Conservation (phyloP, 2,329 filamentous ascomycete genomes). For the Bipolaris sorokiniana region DNA sequence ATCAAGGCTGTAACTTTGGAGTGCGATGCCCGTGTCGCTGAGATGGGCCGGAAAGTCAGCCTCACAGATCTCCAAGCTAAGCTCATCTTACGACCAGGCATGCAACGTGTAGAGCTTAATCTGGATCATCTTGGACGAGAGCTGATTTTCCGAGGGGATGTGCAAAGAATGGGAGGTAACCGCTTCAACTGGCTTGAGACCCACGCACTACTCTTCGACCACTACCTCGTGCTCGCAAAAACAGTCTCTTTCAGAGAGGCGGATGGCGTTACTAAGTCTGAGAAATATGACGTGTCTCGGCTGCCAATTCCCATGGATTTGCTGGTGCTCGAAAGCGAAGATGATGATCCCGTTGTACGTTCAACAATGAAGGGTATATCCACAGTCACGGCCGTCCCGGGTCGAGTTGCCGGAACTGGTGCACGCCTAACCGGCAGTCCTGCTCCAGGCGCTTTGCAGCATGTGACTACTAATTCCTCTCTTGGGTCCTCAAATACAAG, state of each 20-base stretch:
- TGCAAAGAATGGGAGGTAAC: conserved; percentile 86
- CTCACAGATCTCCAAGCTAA: conserved; percentile 84
- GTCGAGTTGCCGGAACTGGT: conserved; percentile 57
- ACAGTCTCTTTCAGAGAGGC: conserved; percentile 70
- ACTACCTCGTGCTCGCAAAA: conserved; percentile 94
- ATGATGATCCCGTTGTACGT: conserved; percentile 89
- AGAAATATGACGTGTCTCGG: conserved; percentile 90
- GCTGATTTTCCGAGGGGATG: conserved; percentile 84
- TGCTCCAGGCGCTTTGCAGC: conserved; percentile 62
- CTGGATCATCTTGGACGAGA: conserved; percentile 92
- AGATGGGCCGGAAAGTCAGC: conserved; percentile 89
- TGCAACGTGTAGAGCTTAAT: conserved; percentile 83
- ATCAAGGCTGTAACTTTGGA: conserved; percentile 88
- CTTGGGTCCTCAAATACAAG: conserved; percentile 54
- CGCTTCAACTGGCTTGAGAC: conserved; percentile 94
- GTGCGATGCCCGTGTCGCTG: conserved; percentile 89
- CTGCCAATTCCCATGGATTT: conserved; percentile 97
- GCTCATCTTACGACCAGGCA: conserved; percentile 83
- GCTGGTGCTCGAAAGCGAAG: conserved; percentile 86
- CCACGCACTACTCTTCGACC: conserved; percentile 91
- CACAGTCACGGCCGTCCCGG: conserved; percentile 61
- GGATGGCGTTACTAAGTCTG: conserved; percentile 74
- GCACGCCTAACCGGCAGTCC: conserved; percentile 54
- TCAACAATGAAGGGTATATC: conserved; percentile 71
- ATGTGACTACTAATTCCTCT: conserved; percentile 72